Percentiles rank a stretch among this genome's conserved stretches.
Conservation (phyloP, 768 basidiomycete genomes). For the Panaeolus papilionaceus region DNA sequence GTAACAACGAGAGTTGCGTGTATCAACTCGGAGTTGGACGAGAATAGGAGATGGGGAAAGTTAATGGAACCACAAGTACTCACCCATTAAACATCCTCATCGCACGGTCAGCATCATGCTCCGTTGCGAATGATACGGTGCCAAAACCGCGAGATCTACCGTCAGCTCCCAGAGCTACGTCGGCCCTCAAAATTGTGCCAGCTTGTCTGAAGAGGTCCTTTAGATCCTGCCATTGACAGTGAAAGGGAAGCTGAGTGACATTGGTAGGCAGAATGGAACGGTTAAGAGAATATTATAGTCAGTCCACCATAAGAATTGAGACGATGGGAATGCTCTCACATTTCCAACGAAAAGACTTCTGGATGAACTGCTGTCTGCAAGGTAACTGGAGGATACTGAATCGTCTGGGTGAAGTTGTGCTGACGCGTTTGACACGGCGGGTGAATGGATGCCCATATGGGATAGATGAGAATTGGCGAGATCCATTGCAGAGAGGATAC, state of each 20-base stretch:
- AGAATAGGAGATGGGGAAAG: conserved; percentile 13
- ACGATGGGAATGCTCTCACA: conserved; percentile 66
- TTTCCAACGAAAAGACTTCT: conserved; percentile 84
- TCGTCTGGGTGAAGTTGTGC: conserved; percentile 25
- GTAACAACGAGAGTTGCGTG: not conserved
- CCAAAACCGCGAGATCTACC: conserved; percentile 93
- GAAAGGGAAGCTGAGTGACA: conserved; percentile 76
- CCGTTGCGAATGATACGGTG: conserved; percentile 85
- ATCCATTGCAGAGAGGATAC: conserved; percentile 4
- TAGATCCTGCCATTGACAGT: conserved; percentile 97
- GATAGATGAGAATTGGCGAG: conserved; percentile 6
- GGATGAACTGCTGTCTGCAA: conserved; percentile 6
- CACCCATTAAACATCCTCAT: conserved; percentile 92
- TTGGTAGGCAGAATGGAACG: conserved; percentile 15
- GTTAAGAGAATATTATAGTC: conserved; percentile 29
- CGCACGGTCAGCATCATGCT: conserved; percentile 84
- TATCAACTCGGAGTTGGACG: conserved; percentile 15
- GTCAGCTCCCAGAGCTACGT: conserved; percentile 87
- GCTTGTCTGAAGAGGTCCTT: conserved; percentile 95
- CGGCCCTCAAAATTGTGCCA: conserved; percentile 89
- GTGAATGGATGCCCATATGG: conserved; percentile 11
- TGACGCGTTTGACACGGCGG: conserved; percentile 15
- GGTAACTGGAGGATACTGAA: conserved; percentile 34
- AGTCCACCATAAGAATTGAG: not conserved
- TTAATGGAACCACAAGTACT: conserved; percentile 31